A percentile compares a stretch with the other conserved stretches of the same genome.
These are phyloP conservation scores for Pochonia chlamydosporia DNA, from an alignment of 2,329 filamentous ascomycete species.

Conservation along the genomic window DNA sequence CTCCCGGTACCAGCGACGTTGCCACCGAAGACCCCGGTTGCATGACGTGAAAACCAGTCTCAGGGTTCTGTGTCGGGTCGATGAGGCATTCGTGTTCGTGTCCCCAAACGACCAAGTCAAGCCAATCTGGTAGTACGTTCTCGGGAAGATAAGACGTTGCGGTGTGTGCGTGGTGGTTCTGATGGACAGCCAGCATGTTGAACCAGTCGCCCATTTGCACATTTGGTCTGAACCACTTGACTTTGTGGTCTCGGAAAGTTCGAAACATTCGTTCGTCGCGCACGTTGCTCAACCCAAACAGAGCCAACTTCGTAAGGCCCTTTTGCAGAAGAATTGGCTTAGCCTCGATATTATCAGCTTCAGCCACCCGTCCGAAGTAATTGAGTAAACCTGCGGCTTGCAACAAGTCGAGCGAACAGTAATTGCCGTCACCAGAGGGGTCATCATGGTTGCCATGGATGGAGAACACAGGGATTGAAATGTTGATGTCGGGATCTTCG, in stretches of 20 bases:
- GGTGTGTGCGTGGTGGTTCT: constrained; percentile 91
- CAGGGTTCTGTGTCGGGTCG: constrained; percentile 73
- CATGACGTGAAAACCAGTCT: constrained; percentile 92
- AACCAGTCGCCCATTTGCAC: constrained; percentile 86
- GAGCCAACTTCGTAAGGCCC: constrained; percentile 81
- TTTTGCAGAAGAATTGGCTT: constrained; percentile 93
- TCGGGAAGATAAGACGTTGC: constrained; percentile 93
- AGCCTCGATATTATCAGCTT: constrained; percentile 88
- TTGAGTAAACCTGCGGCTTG: constrained; percentile 90
- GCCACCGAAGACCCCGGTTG: constrained; percentile 95
- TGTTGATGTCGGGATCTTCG: constrained; percentile 93
- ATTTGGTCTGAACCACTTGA: constrained; percentile 85
- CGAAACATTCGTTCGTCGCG: constrained; percentile 91
- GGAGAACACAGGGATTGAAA: constrained; percentile 94
- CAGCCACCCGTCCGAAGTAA: constrained; percentile 88
- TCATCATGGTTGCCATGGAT: constrained; percentile 99
- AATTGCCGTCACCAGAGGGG: constrained; percentile 90
- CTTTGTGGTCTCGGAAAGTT: constrained; percentile 86
- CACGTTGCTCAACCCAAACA: constrained; percentile 94
- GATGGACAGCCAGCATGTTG: constrained; percentile 90
- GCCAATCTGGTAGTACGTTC: constrained; percentile 82
- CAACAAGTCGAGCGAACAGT: constrained; percentile 83
- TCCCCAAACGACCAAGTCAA: constrained; percentile 92
- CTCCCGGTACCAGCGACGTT: constrained; percentile 83
- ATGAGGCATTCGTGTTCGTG: constrained; percentile 97